Evolutionary conservation across 2,329 filamentous ascomycete species (phyloP).

Genomic region (Hymenoscyphus occultus): DNA sequence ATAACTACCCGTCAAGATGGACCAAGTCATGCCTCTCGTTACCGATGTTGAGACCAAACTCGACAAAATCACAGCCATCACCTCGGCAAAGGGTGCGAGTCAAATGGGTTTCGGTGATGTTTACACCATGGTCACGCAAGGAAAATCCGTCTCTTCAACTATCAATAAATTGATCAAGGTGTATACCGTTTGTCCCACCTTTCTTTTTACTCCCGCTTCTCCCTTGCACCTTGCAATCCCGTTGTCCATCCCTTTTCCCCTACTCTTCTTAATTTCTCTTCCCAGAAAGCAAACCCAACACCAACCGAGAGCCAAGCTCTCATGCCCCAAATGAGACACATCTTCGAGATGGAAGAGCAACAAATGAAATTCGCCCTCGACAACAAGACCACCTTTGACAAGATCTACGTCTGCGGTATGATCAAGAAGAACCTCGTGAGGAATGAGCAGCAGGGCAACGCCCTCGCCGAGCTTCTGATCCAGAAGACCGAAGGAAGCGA

Average conservation of each 20-base stretch:
- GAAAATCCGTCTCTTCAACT: constrained; percentile 31
- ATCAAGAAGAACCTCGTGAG: constrained; percentile 2
- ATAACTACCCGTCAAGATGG: constrained; percentile 5
- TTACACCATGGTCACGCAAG: constrained; percentile 33
- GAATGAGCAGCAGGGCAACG: background rate
- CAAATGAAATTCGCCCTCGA: constrained; percentile 27
- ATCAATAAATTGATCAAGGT: constrained; percentile 33
- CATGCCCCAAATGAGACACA: constrained; percentile 26
- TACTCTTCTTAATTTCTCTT: constrained; percentile 7
- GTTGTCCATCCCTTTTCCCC: background rate
- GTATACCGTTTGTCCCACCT: constrained; percentile 25
- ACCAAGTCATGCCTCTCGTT: constrained; percentile 2
- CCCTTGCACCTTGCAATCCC: background rate
- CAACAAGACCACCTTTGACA: constrained; percentile 22
- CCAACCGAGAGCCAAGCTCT: constrained; percentile 27
- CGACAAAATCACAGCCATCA: constrained; percentile 31
- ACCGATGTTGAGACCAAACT: constrained; percentile 6
- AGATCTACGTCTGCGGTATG: constrained; percentile 15
- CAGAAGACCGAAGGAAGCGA: background rate
- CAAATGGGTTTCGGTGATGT: constrained; percentile 28
- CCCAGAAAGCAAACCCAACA: constrained; percentile 20
- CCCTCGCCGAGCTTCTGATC: background rate
- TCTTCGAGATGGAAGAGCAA: constrained; percentile 29
- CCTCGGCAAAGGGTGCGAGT: constrained; percentile 26
- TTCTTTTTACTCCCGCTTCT: background rate